Evolutionary conservation across 805 yeast species (phyloP).

Genomic region (Yarrowia keelungensis): DNA sequence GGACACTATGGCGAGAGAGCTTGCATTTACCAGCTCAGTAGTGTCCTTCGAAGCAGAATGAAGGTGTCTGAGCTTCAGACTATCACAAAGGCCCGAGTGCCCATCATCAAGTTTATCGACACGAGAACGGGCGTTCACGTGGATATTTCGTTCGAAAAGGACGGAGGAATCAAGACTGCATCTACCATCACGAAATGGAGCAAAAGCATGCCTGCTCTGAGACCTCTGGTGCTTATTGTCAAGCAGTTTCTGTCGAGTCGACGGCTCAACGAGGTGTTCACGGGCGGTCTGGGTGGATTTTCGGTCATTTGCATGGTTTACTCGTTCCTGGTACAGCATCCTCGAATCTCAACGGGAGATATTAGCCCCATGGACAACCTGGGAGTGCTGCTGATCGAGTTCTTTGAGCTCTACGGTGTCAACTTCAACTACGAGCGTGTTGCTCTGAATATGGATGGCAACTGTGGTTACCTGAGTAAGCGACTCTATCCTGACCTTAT

Average conservation of each 20-base stretch:
- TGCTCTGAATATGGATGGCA: slow-evolving; percentile 68
- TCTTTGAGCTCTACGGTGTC: slow-evolving; percentile 89
- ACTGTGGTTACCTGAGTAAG: slow-evolving; percentile 67
- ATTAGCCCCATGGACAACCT: slow-evolving; percentile 75
- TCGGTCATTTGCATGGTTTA: slow-evolving; percentile 87
- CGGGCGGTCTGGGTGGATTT: slow-evolving; percentile 95
- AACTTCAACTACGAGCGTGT: slow-evolving; percentile 85
- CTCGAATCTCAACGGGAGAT: slow-evolving; percentile 69
- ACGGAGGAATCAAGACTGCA: slow-evolving; percentile 84
- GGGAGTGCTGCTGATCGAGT: slow-evolving; percentile 87
- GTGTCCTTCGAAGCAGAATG: slow-evolving; percentile 64
- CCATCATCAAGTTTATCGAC: slow-evolving; percentile 90
- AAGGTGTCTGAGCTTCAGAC: slow-evolving; percentile 81
- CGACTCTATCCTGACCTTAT: slow-evolving; percentile 59
- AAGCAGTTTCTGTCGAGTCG: slow-evolving; percentile 86
- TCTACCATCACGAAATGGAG: slow-evolving; percentile 78
- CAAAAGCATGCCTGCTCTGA: slow-evolving; percentile 71
- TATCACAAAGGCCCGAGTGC: slow-evolving; percentile 89
- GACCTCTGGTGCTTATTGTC: slow-evolving; percentile 80
- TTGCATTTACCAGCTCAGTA: slow-evolving; percentile 74
- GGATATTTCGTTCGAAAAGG: slow-evolving; percentile 88
- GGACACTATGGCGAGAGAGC: slow-evolving; percentile 65
- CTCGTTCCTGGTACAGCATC: slow-evolving; percentile 80
- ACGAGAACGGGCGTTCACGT: slow-evolving; percentile 72
- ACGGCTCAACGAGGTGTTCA: slow-evolving; percentile 81